Base-by-base conservation (phyloP, 805 yeast species). In the Wickerhamomyces silvicola region DNA sequence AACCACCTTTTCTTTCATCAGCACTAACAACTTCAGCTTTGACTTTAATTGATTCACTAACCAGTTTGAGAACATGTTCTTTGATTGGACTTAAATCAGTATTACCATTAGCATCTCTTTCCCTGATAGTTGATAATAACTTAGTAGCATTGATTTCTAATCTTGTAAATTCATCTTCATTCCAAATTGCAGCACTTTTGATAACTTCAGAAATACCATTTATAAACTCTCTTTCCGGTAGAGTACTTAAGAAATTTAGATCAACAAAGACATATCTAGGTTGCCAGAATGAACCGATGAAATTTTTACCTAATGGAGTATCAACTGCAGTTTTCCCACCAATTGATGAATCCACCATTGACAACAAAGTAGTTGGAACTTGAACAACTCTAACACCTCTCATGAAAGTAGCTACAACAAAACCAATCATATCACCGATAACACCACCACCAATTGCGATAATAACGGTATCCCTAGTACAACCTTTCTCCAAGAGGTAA, bases 291-390 rank as follows among this genome's bases (percentile, higher is more conserved):
- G 97, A 92, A 41, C 98, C 98, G 41, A 92, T 72, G 45, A 92
- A 81, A 64, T 92, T 92, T 67, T 92, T 92, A 28, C 98, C 98
- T 42, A 81, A 59, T 2, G 97, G 95, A 10, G 97, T 88, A 56
- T 92, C 98, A 36, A 92, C 88, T 24, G 98, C 98, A 27, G 98
- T 92, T 57, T 92, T 92, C 25, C 98, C 98, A 38, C 98, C 98
- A 46, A 92, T 86, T 5, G 97, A 85, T 9, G 97, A 87, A 58
- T 92, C 98, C 21, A 92, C 98, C 98, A 92, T 92, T 7, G 98
- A 81, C 41, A 92, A 69, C 42, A 92, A 62, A 21, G 95, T 83
- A 6, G 98, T 92, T 35, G 98, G 98, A 18, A 92, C 70, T 59
- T 92, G 98, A 27, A 87, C 79, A 36, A 87, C 86, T 41, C 95